These are phyloP conservation scores for Penicillium angulare DNA, from an alignment of 495 filamentous ascomycete genomes.

Conservation along the genomic window DNA sequence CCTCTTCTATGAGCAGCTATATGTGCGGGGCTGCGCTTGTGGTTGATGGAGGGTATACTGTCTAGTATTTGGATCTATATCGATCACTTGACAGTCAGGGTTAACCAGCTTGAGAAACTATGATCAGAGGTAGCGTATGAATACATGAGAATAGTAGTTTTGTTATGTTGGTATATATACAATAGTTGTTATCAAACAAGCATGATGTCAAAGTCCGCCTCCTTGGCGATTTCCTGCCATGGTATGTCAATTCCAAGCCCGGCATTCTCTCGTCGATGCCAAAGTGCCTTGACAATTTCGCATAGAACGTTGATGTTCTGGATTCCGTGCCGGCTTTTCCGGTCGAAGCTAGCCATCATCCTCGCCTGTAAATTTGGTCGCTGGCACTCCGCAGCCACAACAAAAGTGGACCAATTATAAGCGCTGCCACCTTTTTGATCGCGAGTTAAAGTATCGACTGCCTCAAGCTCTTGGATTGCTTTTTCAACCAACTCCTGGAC, in stretches of 20 bases:
- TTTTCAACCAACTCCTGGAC: slow-evolving; percentile 28
- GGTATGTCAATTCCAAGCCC: slow-evolving; percentile 18
- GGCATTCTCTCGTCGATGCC: slow-evolving; percentile 16
- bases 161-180: not conserved
- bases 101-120: too few relatives aligned
- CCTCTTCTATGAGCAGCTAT: slow-evolving; percentile 43
- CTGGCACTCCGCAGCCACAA: slow-evolving; percentile 27
- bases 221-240: slow-evolving; percentile 27
- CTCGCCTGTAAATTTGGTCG: slow-evolving; percentile 19
- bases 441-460: slow-evolving; percentile 14
- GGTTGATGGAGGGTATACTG: slow-evolving; percentile 22
- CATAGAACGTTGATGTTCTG: slow-evolving; percentile 20
- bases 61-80: too few relatives aligned
- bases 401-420: slow-evolving; percentile 29
- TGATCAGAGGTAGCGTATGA: too few relatives aligned
- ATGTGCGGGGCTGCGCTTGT: slow-evolving; percentile 31
- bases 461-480: slow-evolving; percentile 23
- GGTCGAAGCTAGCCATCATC: slow-evolving; percentile 20
- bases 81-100: too few relatives aligned
- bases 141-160: too few relatives aligned
- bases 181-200: slow-evolving; percentile 14
- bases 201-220: slow-evolving; percentile 30
- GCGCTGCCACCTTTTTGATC: slow-evolving; percentile 19
- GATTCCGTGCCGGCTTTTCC: slow-evolving; percentile 23
- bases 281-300: slow-evolving; percentile 22